A percentile compares a stretch with the other conserved stretches of the same genome.
Evolutionary conservation across 441 rosid species (phyloP).

Genomic region (Corymbia calophylla): DNA sequence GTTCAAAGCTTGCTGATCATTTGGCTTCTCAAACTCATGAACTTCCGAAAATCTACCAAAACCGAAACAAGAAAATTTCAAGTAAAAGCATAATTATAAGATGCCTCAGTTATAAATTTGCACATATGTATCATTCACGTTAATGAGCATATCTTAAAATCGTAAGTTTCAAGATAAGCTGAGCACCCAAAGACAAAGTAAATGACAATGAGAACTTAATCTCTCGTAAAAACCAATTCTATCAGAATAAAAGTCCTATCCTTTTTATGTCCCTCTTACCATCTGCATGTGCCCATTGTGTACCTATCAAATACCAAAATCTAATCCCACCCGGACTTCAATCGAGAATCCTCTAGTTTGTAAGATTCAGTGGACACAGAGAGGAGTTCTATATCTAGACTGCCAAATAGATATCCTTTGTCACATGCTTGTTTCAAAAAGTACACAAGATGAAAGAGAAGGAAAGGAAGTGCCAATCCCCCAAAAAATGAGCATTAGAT

Average conservation of each 20-base stretch:
- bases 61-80: slow-evolving; percentile 11
- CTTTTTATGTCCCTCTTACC: not conserved
- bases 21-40: slow-evolving; percentile 91
- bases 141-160: not conserved
- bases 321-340: not conserved
- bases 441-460: not conserved
- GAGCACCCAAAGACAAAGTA: not conserved
- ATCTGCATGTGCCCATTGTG: not conserved
- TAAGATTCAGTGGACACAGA: not conserved
- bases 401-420: not conserved
- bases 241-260: not conserved
- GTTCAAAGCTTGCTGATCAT: slow-evolving; percentile 79
- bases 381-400: not conserved
- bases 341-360: not conserved
- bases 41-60: slow-evolving; percentile 75
- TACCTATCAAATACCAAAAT: not conserved
- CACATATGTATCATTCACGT: not conserved
- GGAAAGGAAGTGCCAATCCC: not conserved
- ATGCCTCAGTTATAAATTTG: not conserved
- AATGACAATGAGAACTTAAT: not conserved
- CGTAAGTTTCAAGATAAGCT: not conserved
- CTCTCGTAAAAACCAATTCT: not conserved
- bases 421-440: not conserved
- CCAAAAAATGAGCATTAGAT: not conserved
- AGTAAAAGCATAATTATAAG: not conserved